A percentile compares a stretch with the other conserved stretches of the same genome.
phyloP scores from a whole-genome alignment of 139 green algal genomes.

The Coelastrella sp. region DNA sequence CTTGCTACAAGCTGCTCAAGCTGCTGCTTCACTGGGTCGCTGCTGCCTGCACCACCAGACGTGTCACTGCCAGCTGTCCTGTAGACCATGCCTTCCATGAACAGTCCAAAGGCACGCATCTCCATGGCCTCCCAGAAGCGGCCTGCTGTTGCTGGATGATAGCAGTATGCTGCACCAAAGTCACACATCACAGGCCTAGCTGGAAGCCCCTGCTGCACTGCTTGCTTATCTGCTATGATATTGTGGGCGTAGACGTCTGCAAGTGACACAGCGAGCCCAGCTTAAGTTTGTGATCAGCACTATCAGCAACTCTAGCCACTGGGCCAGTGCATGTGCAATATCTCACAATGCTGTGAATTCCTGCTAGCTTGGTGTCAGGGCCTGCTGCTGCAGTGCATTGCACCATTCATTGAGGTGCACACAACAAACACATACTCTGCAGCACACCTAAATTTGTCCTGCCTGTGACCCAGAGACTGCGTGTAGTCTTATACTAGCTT shows the following conservation, averaged over 20 bases:
- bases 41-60: background rate
- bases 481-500: no score
- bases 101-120: constrained; percentile 81
- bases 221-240: constrained; percentile 46
- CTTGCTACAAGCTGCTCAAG: background rate
- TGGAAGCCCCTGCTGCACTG: background rate
- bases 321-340: no score
- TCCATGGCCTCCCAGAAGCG: constrained; percentile 76
- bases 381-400: no score
- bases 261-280: constrained; percentile 39
- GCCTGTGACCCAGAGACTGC: no score
- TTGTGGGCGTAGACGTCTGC: constrained; percentile 92
- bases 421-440: no score
- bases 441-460: no score
- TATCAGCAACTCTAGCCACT: no score
- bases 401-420: no score
- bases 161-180: constrained; percentile 87
- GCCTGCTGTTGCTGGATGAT: constrained; percentile 45
- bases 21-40: background rate
- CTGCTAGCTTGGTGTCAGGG: no score
- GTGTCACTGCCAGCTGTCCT: background rate
- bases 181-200: constrained; percentile 74
- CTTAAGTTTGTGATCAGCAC: no score
- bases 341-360: no score
- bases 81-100: constrained; percentile 69